phyloP scores from a whole-genome alignment of 257 asterid genomes.

The Solanum pennellii region DNA sequence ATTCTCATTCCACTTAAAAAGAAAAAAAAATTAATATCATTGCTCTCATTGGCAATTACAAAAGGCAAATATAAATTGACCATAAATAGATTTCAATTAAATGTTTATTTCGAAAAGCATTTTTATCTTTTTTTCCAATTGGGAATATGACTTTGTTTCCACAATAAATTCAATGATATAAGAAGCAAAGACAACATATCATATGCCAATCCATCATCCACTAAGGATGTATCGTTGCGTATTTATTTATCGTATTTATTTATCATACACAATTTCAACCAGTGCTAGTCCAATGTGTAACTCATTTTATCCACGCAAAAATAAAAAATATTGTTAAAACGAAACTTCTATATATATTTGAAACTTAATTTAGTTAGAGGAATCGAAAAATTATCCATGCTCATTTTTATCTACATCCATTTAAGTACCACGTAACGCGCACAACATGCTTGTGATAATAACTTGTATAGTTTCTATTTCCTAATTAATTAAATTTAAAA shows the following conservation, averaged over 20 bases:
- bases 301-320: background rate
- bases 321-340: background rate
- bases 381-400: background rate
- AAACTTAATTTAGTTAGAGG: background rate
- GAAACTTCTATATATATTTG: background rate
- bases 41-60: background rate
- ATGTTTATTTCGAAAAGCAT: conserved; percentile 2
- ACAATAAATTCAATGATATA: background rate
- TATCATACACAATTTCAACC: background rate
- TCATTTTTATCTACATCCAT: background rate
- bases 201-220: background rate
- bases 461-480: background rate
- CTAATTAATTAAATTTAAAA: background rate
- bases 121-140: background rate
- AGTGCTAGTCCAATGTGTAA: background rate
- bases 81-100: conserved; percentile 6
- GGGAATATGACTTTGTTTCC: conserved; percentile 44
- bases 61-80: background rate
- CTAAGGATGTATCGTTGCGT: background rate
- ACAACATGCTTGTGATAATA: background rate
- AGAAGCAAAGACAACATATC: background rate
- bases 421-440: too few relatives aligned
- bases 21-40: background rate
- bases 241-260: background rate
- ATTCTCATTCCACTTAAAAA: background rate